These are phyloP conservation scores for Filosporella fistucella DNA, from an alignment of 495 filamentous ascomycete genomes.

Conservation along the genomic window DNA sequence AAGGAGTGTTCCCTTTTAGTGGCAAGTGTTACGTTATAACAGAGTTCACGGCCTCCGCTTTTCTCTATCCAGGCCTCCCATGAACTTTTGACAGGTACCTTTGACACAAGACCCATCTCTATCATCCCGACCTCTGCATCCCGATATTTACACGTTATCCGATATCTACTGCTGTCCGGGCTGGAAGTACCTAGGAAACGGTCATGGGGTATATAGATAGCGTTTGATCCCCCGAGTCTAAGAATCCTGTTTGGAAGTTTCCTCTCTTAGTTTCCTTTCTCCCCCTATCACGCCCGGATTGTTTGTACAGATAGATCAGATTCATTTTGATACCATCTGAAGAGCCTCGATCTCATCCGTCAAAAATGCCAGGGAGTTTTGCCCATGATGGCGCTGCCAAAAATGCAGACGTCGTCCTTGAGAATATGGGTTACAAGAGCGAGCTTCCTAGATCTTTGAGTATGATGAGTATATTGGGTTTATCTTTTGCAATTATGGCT, in stretches of 20 bases:
- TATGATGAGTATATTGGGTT: conserved; percentile 61
- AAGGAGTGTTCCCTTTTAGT: not conserved
- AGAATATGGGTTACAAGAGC: conserved; percentile 60
- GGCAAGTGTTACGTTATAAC: conserved; percentile 11
- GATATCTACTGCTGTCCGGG: no score
- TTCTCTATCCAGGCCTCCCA: not conserved
- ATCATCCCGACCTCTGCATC: not conserved
- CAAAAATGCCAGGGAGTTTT: not conserved
- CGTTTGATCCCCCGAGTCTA: no score
- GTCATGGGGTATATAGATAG: no score
- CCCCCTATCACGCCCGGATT: no score
- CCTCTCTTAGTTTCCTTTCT: no score
- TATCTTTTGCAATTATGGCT: conserved; percentile 37
- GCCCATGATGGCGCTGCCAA: conserved; percentile 8
- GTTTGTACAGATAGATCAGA: no score
- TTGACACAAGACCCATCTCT: conserved; percentile 11
- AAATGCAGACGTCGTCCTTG: conserved; percentile 49
- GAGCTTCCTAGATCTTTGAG: conserved; percentile 59
- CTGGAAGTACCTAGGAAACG: no score
- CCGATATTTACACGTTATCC: conserved; percentile 16
- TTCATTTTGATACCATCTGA: no score
- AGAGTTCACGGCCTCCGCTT: conserved; percentile 5
- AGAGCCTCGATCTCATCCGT: no score
- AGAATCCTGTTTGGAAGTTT: no score
- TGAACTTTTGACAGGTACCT: conserved; percentile 8